Base-by-base conservation (phyloP, 768 basidiomycete species). In the Dentipellis fragilis region DNA sequence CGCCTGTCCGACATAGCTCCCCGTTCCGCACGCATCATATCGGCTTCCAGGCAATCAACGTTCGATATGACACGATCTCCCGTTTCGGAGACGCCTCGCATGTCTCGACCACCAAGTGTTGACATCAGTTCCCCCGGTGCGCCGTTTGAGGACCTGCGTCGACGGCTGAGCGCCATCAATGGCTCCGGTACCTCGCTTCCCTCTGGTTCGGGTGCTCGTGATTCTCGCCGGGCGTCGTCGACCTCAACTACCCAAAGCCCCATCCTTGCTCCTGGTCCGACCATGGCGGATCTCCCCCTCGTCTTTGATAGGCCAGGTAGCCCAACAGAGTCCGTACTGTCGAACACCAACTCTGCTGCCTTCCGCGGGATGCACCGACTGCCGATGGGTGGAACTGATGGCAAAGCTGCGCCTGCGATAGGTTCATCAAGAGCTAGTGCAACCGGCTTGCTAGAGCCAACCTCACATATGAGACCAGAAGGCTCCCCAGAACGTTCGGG, bases 341-440 rank as follows among this genome's bases (percentile, higher is more conserved):
- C 91, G 3, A 80, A 80, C 4, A 69, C 84, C 0, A 87, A 85
- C 59, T 86, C 87, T 0, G 75, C 79, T 10, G 75, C 78, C 1
- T 73, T 84, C 54, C 75, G 79, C 19, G 77, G 77, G 2, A 66
- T 77, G 12, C 84, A 83, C 58, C 75, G 84, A 39, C 67, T 89
- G 46, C 87, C 87, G 23, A 74, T 87, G 12, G 86, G 86, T 6
- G 80, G 83, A 50, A 76, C 76, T 11, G 91, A 93, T 59, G 79
- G 83, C 1, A 94, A 95, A 65, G 93, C 89, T 4, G 89, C 90
- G 0, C 89, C 96, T 23, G 91, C 93, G 4, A 72, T 98, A 40
- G 93, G 89, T 1, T 87, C 93, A 2, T 89, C 89, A 7, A 86
- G 81, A 65, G 80, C 84, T 7, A 93, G 85, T 63, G 95, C 89